phyloP scores from a whole-genome alignment of 1,139 yeast genomes.

The Candida sp. region DNA sequence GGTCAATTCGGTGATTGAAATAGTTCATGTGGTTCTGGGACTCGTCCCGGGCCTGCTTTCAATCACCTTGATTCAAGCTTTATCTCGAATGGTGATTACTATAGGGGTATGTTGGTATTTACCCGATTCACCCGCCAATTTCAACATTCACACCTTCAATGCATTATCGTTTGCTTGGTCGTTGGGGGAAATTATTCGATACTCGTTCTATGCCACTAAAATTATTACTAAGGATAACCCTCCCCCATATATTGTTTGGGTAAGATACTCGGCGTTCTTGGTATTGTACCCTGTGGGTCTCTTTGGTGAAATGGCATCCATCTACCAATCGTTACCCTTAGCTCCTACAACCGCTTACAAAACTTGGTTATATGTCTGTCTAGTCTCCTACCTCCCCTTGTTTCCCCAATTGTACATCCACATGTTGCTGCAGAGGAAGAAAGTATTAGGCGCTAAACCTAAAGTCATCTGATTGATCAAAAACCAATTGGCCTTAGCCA shows the following conservation, averaged over 20 bases:
- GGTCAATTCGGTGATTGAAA: conserved; percentile 27
- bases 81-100: conserved; percentile 30
- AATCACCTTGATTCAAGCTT: conserved; percentile 25
- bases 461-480: neutral
- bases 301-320: conserved; percentile 17
- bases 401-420: neutral
- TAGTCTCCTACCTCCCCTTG: neutral
- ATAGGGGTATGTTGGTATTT: conserved; percentile 25
- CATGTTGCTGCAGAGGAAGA: neutral
- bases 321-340: neutral
- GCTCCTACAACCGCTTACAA: neutral
- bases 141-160: conserved; percentile 17
- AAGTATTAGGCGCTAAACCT: neutral
- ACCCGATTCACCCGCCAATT: conserved; percentile 34
- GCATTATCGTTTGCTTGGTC: conserved; percentile 31
- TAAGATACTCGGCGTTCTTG: conserved; percentile 30
- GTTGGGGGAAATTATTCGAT: conserved; percentile 27
- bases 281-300: conserved; percentile 35
- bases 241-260: conserved; percentile 24
- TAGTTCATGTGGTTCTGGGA: conserved; percentile 21
- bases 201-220: conserved; percentile 24
- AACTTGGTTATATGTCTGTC: neutral
- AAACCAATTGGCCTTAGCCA: too few species aligned
- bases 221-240: conserved; percentile 6
- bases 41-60: conserved; percentile 27